A percentile compares a stretch with the other conserved stretches of the same genome.
These are phyloP conservation scores for Meripilus lineatus DNA, from an alignment of 1,284 basidiomycete species.

Conservation along the genomic window DNA sequence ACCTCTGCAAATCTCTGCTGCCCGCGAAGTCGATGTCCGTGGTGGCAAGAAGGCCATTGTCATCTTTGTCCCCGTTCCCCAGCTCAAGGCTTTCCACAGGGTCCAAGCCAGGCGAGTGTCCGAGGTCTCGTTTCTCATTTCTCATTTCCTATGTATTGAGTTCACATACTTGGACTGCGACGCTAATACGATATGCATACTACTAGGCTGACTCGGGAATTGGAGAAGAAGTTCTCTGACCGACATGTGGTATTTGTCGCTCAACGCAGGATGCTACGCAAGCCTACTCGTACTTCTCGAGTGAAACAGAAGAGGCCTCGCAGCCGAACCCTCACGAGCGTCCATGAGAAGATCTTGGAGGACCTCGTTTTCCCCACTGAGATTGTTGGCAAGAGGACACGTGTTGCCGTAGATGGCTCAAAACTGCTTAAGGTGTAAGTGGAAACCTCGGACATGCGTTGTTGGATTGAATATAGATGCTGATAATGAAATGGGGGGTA, in stretches of 20 bases:
- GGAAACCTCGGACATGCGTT: background rate
- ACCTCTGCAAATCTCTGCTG: conserved; percentile 95
- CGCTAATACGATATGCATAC: background rate
- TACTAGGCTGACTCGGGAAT: conserved; percentile 89
- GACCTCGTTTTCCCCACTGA: conserved; percentile 99
- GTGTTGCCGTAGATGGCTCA: conserved; percentile 85
- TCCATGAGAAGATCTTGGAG: conserved; percentile 98
- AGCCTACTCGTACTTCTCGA: conserved; percentile 91
- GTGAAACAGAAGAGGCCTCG: conserved; percentile 96
- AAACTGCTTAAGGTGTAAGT: conserved; percentile 95
- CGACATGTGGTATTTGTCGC: conserved; percentile 98
- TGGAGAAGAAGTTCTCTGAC: conserved; percentile 99
- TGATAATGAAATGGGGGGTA: conserved; percentile 29
- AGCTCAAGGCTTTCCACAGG: conserved; percentile 99
- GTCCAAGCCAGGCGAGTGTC: conserved; percentile 87
- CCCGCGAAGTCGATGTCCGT: conserved; percentile 98
- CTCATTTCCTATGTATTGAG: background rate
- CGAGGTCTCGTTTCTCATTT: background rate
- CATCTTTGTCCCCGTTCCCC: conserved; percentile 96
- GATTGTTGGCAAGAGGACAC: conserved; percentile 97
- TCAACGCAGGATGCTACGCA: conserved; percentile 97
- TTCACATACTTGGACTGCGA: background rate
- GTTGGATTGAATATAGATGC: conserved; percentile 1
- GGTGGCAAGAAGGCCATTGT: conserved; percentile 99
- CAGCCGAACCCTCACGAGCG: conserved; percentile 93